Evolutionary conservation across 2,329 filamentous ascomycete species (phyloP).

Genomic region (Colletotrichum shisoi): DNA sequence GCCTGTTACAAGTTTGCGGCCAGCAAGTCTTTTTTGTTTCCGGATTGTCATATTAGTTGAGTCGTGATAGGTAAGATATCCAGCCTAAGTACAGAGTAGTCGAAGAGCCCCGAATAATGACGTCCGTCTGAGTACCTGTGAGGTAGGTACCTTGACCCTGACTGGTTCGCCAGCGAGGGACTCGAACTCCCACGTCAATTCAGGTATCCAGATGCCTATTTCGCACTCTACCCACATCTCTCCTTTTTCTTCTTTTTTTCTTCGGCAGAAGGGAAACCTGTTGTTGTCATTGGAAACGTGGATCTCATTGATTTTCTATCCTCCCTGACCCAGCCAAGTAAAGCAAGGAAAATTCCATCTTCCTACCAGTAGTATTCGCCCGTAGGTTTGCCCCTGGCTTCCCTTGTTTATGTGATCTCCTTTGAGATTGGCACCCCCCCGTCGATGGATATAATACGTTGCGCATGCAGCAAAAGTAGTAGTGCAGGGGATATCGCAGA

Average conservation of each 20-base stretch:
- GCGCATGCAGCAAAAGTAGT: conserved; percentile 15
- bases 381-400: conserved; percentile 26
- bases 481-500: conserved; percentile 27
- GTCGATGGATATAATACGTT: conserved; percentile 37
- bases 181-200: conserved; percentile 1
- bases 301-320: conserved; percentile 38
- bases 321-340: conserved; percentile 29
- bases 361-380: conserved; percentile 30
- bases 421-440: conserved; percentile 37
- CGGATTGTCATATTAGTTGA: too few species aligned
- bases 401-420: conserved; percentile 35
- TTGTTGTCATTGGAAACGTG: conserved; percentile 30
- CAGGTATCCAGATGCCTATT: not conserved
- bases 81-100: not conserved
- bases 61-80: not conserved
- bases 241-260: too few species aligned
- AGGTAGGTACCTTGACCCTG: not conserved
- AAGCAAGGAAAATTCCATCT: conserved; percentile 31
- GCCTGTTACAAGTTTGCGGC: not conserved
- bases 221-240: not conserved
- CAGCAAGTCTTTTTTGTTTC: not conserved
- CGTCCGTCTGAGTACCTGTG: conserved; percentile 16
- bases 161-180: conserved; percentile 13
- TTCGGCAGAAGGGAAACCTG: not conserved
- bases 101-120: conserved; percentile 13